These are phyloP conservation scores for Glarea lozoyensis DNA, from an alignment of 495 filamentous ascomycete species.

Conservation along the genomic window DNA sequence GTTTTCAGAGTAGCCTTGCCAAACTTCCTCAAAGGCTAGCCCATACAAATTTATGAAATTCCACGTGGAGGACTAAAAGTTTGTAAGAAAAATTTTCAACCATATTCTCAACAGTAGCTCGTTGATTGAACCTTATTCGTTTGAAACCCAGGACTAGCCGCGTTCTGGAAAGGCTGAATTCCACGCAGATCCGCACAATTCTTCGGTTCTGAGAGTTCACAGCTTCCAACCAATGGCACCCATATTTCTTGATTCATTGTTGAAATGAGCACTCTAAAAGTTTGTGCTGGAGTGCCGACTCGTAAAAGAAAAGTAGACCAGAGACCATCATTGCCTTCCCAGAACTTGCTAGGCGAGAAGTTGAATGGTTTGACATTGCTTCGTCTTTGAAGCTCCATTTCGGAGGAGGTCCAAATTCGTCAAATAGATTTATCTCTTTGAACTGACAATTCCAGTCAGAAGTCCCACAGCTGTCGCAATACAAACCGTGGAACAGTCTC, in stretches of 20 bases:
- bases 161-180: background rate
- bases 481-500: too few relatives aligned
- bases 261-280: background rate
- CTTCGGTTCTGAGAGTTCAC: background rate
- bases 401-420: too few relatives aligned
- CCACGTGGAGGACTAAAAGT: background rate
- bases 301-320: background rate
- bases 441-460: too few relatives aligned
- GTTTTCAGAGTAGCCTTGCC: constrained; percentile 29
- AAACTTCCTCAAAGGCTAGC: constrained; percentile 26
- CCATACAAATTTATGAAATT: background rate
- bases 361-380: too few relatives aligned
- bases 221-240: background rate
- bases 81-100: background rate
- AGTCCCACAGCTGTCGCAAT: too few relatives aligned
- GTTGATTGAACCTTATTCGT: background rate
- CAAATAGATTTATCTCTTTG: too few relatives aligned
- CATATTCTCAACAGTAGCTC: background rate
- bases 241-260: background rate
- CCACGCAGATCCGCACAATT: background rate
- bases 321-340: background rate
- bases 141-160: background rate
- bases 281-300: background rate
- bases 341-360: background rate
- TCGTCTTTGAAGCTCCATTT: too few relatives aligned